Base-by-base conservation (phyloP, 176 grass and related monocot genomes). In the Triticum turgidum region DNA sequence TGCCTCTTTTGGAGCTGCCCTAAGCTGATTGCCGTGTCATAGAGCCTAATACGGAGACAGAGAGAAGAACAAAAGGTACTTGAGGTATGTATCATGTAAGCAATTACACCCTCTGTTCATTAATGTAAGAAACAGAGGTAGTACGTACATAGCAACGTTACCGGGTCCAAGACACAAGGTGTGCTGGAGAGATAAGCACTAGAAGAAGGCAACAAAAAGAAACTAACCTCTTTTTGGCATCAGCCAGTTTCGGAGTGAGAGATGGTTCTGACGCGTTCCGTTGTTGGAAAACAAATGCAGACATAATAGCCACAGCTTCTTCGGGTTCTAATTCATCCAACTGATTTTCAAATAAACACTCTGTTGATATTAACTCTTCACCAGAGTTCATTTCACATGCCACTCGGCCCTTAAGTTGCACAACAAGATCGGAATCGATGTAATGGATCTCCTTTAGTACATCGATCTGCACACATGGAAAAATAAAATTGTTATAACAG, bases 341-440 rank as follows among this genome's bases (percentile, higher is more conserved):
- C 73, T 98, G 96, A 89, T 98, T 98, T 82, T 98, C 96, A 69
- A 98, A 96, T 69, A 98, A 88, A 84, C 90, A 95, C 80, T 96
- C 93, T 33, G 96, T 98, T 70, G 91, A 88, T 89, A 98, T 94
- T 79, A 96, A 87, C 84, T 95, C 93, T 84, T 98, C 91, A 5
- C 96, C 96, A 5, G 90, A 98, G 84, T 96, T 98, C 96, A 96
- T 95, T 77, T 98, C 92, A 82, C 96, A 98, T 64, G 96, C 90
- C 47, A 96, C 96, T 73, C 96, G 88, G 21, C 96, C 96, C 78
- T 98, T 98, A n/a, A 96, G 90, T 92, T 98, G 93, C 68, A 98
- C 96, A 21, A 98, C 93, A 81, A 98, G 89, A 91, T 98, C 96
- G 80, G 87, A 90, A 89, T 98, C 91, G 75, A 98, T 94, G 67